Percentiles rank a stretch among this genome's conserved stretches.
These are phyloP conservation scores for Grosmannia huntii DNA, from an alignment of 2,329 filamentous ascomycete genomes.

Conservation along the genomic window DNA sequence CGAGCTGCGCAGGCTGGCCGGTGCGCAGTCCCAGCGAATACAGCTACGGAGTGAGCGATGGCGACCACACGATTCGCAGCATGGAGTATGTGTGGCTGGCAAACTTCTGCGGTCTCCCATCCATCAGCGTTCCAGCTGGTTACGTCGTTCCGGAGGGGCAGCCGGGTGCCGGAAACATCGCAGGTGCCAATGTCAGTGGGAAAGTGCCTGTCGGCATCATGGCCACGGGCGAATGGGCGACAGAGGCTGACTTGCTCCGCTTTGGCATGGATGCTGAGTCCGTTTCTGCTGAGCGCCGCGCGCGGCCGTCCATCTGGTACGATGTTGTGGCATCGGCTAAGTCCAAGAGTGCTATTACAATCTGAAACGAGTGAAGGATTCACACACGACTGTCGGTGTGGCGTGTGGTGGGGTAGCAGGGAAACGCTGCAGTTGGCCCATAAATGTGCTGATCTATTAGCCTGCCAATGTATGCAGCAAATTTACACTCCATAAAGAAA, in stretches of 20 bases:
- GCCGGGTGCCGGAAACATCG: constrained; percentile 19
- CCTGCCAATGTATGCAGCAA: not conserved
- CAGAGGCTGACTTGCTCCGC: constrained; percentile 33
- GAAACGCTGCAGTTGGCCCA: not conserved
- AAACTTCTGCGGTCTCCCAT: constrained; percentile 36
- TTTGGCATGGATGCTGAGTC: constrained; percentile 35
- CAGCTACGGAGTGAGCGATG: constrained; percentile 29
- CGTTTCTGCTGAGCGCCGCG: constrained; percentile 21
- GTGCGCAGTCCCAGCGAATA: constrained; percentile 25
- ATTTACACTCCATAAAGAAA: not conserved
- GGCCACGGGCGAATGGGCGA: constrained; percentile 42
- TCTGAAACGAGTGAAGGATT: not conserved
- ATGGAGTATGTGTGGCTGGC: constrained; percentile 40
- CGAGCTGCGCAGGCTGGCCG: constrained; percentile 32
- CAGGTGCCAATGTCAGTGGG: constrained; percentile 20
- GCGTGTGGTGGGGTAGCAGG: not conserved
- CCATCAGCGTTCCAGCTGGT: constrained; percentile 31
- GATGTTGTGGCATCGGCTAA: constrained; percentile 28
- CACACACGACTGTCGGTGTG: not conserved
- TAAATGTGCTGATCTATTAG: not conserved
- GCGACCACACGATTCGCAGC: constrained; percentile 29
- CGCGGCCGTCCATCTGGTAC: constrained; percentile 28
- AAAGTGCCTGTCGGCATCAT: constrained; percentile 40
- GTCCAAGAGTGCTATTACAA: constrained; percentile 4
- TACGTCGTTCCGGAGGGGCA: constrained; percentile 26